Base-by-base conservation (phyloP, 176 grass and related monocot species). In the Zea mays region DNA sequence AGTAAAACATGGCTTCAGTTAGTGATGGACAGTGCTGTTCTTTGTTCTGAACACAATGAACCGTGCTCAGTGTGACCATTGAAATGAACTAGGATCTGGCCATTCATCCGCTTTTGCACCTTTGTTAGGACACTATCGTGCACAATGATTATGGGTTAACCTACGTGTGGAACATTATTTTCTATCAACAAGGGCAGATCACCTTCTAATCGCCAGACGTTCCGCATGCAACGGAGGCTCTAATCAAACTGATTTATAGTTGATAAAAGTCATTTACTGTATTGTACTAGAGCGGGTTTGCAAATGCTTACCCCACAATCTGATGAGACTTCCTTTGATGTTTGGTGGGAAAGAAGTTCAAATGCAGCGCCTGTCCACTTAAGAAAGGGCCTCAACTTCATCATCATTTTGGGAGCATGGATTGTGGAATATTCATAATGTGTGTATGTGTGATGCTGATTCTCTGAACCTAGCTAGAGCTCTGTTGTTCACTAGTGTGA, bases 111-210 rank as follows among this genome's bases (percentile, higher is more conserved):
- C 13, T 62, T 60, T 21, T 21, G 36, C 50, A 3, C 55, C 44
- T 62, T 66, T 36, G 45, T 36, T 47, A 77, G 66, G 65, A 42
- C 44, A 41, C 8, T 70, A 51, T 68, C 51, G 7, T 76, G 57
- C 52, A 27, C 5, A 60, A 17, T 5, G 3, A 49, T 54, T 72
- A 72, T 71, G 17, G 7, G 50, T 40, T 39, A 39, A 60, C 38
- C 37, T 8, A 72, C 59, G 16, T 38, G 1, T 75, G 43, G 8
- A 46, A 8, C 21, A 79, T 69, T 17, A 8, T 47, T 34, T 40
- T 73, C 1, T 78, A 19, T 61, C 10, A 33, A 61, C 5, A 61
- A 61, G 19, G 20, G 57, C 3, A 60, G 19, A 60, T 60, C 20
- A 33, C 8, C 56, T 10, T 59, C 8, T 33, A 60, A 33, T 59